A percentile compares a stretch with the other conserved stretches of the same genome.
phyloP scores from a whole-genome alignment of 2,329 filamentous ascomycete species.

The Penicillium carneum region DNA sequence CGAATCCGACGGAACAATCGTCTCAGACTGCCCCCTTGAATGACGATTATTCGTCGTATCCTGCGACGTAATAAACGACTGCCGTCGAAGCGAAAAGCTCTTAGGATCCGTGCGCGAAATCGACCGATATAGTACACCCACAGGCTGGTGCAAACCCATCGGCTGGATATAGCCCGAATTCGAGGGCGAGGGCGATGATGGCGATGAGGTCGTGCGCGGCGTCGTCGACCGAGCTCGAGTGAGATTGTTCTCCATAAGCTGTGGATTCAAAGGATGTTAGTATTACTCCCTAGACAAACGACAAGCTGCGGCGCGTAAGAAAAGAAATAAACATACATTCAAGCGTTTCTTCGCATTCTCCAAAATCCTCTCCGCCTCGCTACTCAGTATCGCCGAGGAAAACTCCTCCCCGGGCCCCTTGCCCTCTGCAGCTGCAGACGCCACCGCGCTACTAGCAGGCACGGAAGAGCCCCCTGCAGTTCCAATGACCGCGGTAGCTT shows the following conservation, averaged over 20 bases:
- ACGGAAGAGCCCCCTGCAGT: conserved; percentile 9
- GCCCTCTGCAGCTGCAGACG: conserved; percentile 47
- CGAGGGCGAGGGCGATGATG: conserved; percentile 47
- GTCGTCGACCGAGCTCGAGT: conserved; percentile 77
- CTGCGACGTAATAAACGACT: conserved; percentile 45
- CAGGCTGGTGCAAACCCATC: conserved; percentile 46
- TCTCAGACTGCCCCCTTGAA: conserved; percentile 68
- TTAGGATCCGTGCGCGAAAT: conserved; percentile 51
- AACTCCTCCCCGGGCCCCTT: conserved; percentile 65
- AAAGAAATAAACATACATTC: conserved; percentile 67
- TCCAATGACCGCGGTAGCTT: conserved; percentile 12
- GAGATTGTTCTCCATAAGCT: conserved; percentile 95
- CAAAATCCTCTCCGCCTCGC: conserved; percentile 85
- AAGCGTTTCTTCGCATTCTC: conserved; percentile 90
- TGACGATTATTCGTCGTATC: conserved; percentile 58
- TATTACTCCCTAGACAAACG: conserved; percentile 9
- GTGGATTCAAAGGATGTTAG: conserved; percentile 30
- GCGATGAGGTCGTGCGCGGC: conserved; percentile 61
- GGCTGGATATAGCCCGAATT: conserved; percentile 34
- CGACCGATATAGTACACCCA: conserved; percentile 53
- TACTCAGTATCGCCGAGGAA: conserved; percentile 77
- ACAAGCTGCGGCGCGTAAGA: not conserved
- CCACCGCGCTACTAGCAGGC: conserved; percentile 39
- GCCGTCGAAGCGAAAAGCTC: conserved; percentile 57
- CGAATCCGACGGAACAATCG: conserved; percentile 58